These are phyloP conservation scores for Fusarium humuli DNA, from an alignment of 2,329 filamentous ascomycete species.

Conservation along the genomic window DNA sequence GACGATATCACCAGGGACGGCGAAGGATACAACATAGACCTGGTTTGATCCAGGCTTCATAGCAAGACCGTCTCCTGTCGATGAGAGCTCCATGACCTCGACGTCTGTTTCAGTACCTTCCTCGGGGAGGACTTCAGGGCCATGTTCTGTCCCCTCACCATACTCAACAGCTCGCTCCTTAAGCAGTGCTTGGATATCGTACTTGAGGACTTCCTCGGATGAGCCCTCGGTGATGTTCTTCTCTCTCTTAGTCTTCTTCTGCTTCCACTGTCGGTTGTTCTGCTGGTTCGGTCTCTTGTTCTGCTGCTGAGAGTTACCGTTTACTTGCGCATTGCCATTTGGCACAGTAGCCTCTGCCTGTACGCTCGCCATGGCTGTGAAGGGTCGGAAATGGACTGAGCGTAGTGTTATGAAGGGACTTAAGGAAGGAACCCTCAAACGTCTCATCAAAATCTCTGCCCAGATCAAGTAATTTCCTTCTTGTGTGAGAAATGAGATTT, in stretches of 20 bases:
- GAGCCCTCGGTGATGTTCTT: slow-evolving; percentile 71
- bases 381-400: slow-evolving; percentile 31
- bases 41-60: slow-evolving; percentile 71
- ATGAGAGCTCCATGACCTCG: slow-evolving; percentile 84
- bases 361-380: slow-evolving; percentile 42
- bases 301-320: slow-evolving; percentile 14
- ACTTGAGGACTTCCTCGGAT: slow-evolving; percentile 73
- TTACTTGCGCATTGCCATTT: slow-evolving; percentile 33
- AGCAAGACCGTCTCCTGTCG: slow-evolving; percentile 91
- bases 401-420: slow-evolving; percentile 29
- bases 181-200: slow-evolving; percentile 70
- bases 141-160: slow-evolving; percentile 47
- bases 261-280: slow-evolving; percentile 48
- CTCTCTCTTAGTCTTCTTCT: slow-evolving; percentile 68
- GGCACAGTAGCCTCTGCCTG: slow-evolving; percentile 28
- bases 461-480: neutral
- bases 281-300: slow-evolving; percentile 46
- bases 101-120: slow-evolving; percentile 82
- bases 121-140: slow-evolving; percentile 65
- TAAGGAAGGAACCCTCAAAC: slow-evolving; percentile 28
- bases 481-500: neutral
- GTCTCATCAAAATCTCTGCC: slow-evolving; percentile 32
- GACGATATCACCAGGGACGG: slow-evolving; percentile 84
- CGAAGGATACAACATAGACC: slow-evolving; percentile 90
- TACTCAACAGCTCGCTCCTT: slow-evolving; percentile 53